Base-by-base conservation (phyloP, 2,329 filamentous ascomycete species). In the Cladosporium sp. region DNA sequence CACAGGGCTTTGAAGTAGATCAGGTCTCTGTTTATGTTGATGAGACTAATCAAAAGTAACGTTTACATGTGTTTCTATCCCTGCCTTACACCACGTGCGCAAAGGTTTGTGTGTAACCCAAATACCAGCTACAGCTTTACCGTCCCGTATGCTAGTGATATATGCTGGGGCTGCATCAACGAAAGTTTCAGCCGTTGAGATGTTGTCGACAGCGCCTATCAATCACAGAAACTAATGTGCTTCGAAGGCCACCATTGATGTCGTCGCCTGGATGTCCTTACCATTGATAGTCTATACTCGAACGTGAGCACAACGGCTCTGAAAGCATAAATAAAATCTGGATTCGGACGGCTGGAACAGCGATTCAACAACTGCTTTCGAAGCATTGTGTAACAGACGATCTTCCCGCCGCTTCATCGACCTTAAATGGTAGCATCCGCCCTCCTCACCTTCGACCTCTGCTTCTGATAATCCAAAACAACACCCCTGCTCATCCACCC, bases 1-100 rank as follows among this genome's bases (percentile, higher is more conserved):
- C 78, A 78, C 7, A 74, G 81, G n/a, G 82, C 81, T 5, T 70
- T 84, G 71, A 78, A 68, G 64, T 76, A 68, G 51, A 47, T 34
- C 49, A 8, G 38, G 34, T 54, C 51, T 32, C 26, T 47, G 15
- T 36, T 7, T 38, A 62, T 63, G 32, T 32, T 55, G 59, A 62
- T 26, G 57, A 59, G 57, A 47, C 28, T 1, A 59, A 59, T 47
- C 30, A 59, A 59, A 59, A 59, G 36, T 32, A 44, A 44, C 57
- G 57, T 47, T 59, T 59, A 30, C 57, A 32, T 38, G 36, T 41
- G 55, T 18, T 3, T 58, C 7, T 10, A 6, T 10, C 10, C 36
- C 36, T 36, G 14, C 34, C 14, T 7, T 18, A 18, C 15, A 18
- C 18, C 11, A 18, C 15, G 36, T 18, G 36, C 36, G 36, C 15